Base-by-base conservation (phyloP, 441 rosid genomes). In the Theobroma grandiflorum region DNA sequence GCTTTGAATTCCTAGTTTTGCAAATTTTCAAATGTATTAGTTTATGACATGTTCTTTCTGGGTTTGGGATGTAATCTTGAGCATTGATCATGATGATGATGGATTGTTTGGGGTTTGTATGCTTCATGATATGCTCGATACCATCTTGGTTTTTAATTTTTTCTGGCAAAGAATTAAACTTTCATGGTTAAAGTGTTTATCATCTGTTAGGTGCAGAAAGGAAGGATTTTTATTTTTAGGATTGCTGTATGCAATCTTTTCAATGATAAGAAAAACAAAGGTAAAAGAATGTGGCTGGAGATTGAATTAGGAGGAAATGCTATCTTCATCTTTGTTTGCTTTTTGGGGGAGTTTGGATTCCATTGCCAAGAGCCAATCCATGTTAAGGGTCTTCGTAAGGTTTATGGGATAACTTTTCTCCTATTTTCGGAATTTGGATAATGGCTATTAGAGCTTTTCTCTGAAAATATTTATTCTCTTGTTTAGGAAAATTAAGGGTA, bases 1-100 rank as follows among this genome's bases (percentile, higher is more conserved):
- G 53, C 77, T 58, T 74, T 74, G 77, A 58, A 58, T 74, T 58
- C 66, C 38, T 53, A 42, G 14, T 74, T 72, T 50, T 58, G 45
- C 53, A 20, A 40, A 14, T 38, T 22, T 35, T 73, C 31, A 26
- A n/a, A 12, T 73, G 47, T 74, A 11, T 42, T 0, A 6, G 77
- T 57, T 73, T 55, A 57, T 57, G 20, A 22, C 65, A 57, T 73
- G 15, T 74, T 58, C 66, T 58, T 59, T 74, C 53, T 74, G 66
- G 77, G 52, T 58, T 74, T 26, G 22, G 14, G 8, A 42, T 58
- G 65, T 58, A 57, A 22, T 57, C 33, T 38, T 74, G 66, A 57
- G 66, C 40, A 2, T 20, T 74, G 52, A 20, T 38, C 47, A 9
- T 53, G 64, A 26, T 26, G 31, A 70, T 26, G 40, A 70, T 71